Base-by-base conservation (phyloP, 148 eudicot species). In the Amaranthus palmeri region DNA sequence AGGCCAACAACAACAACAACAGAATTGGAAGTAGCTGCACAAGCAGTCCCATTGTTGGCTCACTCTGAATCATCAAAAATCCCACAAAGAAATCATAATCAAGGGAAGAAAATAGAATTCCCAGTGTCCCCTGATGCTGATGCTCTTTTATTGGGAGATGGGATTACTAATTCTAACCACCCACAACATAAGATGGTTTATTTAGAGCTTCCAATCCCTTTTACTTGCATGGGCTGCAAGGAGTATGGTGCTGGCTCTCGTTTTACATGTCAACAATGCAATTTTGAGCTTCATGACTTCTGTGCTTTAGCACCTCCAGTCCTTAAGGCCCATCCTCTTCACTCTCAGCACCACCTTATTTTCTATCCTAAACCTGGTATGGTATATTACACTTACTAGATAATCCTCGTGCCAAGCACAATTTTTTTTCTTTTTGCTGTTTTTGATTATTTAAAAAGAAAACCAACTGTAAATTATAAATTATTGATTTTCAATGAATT, bases 241-340 rank as follows among this genome's bases (percentile, higher is more conserved):
- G 97, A 93, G 73, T 74, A 80, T 43, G 98, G 98, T 15, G 96
- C 97, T 0, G 96, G 97, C 69, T 78, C 71, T 56, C 83, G 96
- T 69, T 85, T 85, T 15, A 77, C 86, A 25, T 93, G 97, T 80
- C 92, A 83, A 64, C 80, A 80, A 46, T 93, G 97, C 79, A 88
- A 83, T n/a, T 93, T 91, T 52, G 97, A 91, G 85, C 86, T 93
- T 10, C 98, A 91, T 62, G 84, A 87, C 54, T 93, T 93, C 71
- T 93, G 98, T 68, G 98, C 98, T n/a, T 62, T 79, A 15, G 87
- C 96, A n/a, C 98, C 92, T 72, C 86, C 90, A 1, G 66, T 72
- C 57, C 87, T 93, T 51, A 83, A 81, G 59, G 52, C 68, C 66
- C 97, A 93, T 67, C 96, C 96, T 63, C 90, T 93, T 48, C 98